Evolutionary conservation across 2,329 filamentous ascomycete genomes (phyloP), one percentile per base, ranked within the genome.

Genomic region (Rutstroemia sp.): DNA sequence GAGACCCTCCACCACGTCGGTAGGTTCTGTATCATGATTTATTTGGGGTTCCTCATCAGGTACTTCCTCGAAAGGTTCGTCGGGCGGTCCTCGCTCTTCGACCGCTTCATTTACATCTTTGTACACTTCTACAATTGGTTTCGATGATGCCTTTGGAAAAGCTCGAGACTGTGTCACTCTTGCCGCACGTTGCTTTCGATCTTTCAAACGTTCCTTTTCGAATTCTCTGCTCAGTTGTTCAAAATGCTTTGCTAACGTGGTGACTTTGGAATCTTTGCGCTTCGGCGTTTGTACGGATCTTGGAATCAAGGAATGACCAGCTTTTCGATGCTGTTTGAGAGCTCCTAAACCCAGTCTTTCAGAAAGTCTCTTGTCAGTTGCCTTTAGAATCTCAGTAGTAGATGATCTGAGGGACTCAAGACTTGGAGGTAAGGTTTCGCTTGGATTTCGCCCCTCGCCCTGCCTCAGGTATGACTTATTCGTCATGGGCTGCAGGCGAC

Each of bases 211-310:
- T 72, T 99, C 92, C 65, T 92, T 95, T 51, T 69, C 68, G 63
- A 99, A 99, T 68, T 99, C 95, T 23, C 92, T 86, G 64, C 91
- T 96, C 56, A 99, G 78, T 70, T 97, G 92, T 71, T 99, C 95
- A 68, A 99, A 97, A 70, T 97, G 94, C 64, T 89, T 89, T 17
- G 94, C 90, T 50, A 99, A 78, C n/a, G 86, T 91, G 8, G 91
- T 95, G 2, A 99, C 94, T 65, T 88, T 89, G 3, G 88, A 83
- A 52, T 86, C 80, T 62, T 84, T 86, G 63, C 80, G 84, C 68
- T 85, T 88, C 50, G 70, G 9, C 30, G 30, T 67, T 51, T 87
- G 84, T 27, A 96, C 83, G 25, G 94, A 94, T 34, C 94, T 84
- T 27, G 92, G 92, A 58, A 99, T 97, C 44, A 92, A 79, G 1